Evolutionary conservation across 106 monocot species (phyloP).

Genomic region (Allium sativum): DNA sequence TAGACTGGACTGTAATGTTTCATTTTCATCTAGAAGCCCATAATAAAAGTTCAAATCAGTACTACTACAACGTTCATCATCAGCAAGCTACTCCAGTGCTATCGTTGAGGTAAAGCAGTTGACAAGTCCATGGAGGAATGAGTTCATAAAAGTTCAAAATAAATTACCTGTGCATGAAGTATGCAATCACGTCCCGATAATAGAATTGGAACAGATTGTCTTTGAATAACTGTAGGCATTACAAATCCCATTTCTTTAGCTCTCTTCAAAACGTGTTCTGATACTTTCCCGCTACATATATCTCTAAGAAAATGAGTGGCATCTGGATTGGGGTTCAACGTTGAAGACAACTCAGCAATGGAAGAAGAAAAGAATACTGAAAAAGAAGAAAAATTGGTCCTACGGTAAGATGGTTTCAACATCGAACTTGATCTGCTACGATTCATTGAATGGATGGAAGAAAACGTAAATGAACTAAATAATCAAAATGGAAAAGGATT

Average conservation of each 20-base stretch:
- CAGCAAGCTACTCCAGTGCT: no score
- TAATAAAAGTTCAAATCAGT: no score
- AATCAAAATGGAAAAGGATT: no score
- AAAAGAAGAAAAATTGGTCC: no score
- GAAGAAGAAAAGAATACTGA: neutral
- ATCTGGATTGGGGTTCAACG: neutral
- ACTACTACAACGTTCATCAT: no score
- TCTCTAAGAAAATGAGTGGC: slow-evolving; percentile 19
- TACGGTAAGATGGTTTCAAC: no score
- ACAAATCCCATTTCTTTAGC: slow-evolving; percentile 50
- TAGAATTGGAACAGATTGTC: slow-evolving; percentile 48
- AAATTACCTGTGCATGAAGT: slow-evolving; percentile 62
- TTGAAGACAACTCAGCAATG: neutral
- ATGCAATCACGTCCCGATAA: slow-evolving; percentile 52
- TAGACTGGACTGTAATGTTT: no score
- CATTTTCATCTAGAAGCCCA: no score
- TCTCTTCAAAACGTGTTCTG: slow-evolving; percentile 35
- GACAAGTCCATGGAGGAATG: neutral
- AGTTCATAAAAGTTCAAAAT: neutral
- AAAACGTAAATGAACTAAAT: no score
- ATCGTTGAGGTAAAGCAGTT: no score
- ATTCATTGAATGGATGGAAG: no score
- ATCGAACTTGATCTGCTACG: no score
- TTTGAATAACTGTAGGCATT: slow-evolving; percentile 53
- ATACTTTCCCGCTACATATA: slow-evolving; percentile 33